Base-by-base conservation (phyloP, 1,284 basidiomycete genomes). In the Marasmius sp. region DNA sequence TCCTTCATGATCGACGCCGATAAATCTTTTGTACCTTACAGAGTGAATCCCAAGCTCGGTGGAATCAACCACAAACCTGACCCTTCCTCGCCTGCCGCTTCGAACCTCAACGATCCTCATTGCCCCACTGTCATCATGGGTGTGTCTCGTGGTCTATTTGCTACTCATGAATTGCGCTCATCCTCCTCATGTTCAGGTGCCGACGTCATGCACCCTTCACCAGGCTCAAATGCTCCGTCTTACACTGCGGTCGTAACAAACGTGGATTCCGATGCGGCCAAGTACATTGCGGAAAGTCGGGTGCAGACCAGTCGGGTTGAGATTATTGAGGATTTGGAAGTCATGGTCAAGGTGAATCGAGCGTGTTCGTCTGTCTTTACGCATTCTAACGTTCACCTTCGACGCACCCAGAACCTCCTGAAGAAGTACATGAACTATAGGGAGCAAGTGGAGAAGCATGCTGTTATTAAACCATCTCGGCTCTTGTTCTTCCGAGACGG, bases 401-500 rank as follows among this genome's bases (percentile, higher is more conserved):
- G 9, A 18, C 33, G 12, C 52, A 50, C 9, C 47, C 41, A 76
- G 84, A 64, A 76, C 49, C 73, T 81, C 22, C 60, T 87, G 14
- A 58, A 50, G 1, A 77, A 75, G 65, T 84, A 81, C 64, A 69
- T 70, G 45, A 36, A 33, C 0, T 77, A 79, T 56, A 72, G 72
- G 6, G 53, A 63, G 27, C 10, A 57, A 0, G 65, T 67, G 0
- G 76, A 82, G 70, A 72, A 72, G 59, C n/a, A 78, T 72, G 71
- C 71, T 57, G 75, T 74, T 58, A 62, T 75, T 3, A 67, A 27
- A 6, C 84, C 84, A 0, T 80, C 79, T 65, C 77, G 84, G 0
- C 76, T 88, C 34, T 77, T 87, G 9, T 85, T 87, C 69, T 87
- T 43, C 27, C 7, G 64, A 84, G 87, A 88, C 72, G 87, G 87